Base-by-base conservation (phyloP, 768 basidiomycete species). In the Podaxis sp. region DNA sequence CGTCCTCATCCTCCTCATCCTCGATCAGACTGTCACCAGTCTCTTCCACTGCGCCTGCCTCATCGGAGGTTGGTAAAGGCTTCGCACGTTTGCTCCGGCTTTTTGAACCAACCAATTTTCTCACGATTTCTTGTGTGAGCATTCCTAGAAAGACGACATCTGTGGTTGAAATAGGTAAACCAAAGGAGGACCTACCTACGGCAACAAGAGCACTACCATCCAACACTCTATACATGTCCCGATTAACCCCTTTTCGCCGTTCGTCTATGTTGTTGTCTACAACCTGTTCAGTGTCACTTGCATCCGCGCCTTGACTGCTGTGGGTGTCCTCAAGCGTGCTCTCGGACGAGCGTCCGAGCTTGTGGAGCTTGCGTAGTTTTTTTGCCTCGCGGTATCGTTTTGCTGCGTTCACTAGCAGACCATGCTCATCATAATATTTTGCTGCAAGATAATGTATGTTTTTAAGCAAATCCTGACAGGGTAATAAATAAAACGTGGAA, bases 151-250 rank as follows among this genome's bases (percentile, higher is more conserved):
- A 24, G 40, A 46, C 12, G 52, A 17, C 46, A 52, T 26, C 53
- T 22, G 12, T 63, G 40, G 56, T 37, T 30, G 38, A 58, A 49
- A 38, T 49, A 4, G 33, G 26, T 30, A 30, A 15, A 36, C 15
- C 6, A 2, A 52, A 20, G 26, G 26, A 52, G 20, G 22, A 74
- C 80, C 24, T 37, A 90, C 91, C 89, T 65, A 93, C 78, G 2
- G 84, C 89, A 73, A 92, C 78, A 49, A 92, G 78, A 3, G 89
- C 88, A 10, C 87, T 86, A 3, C 91, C 91, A 66, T 91, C 87
- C 64, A 91, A 78, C 2, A 83, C 78, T 68, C 82, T 89, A 71
- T 91, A 92, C 91, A 93, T 92, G 66, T 90, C 88, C 65, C 78
- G 75, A 30, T 74, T 71, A 33, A 76, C 44, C 24, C 38, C 48